These are phyloP conservation scores for Discostella stelligeroides DNA, from an alignment of 108 stramenopile species.

Conservation along the genomic window DNA sequence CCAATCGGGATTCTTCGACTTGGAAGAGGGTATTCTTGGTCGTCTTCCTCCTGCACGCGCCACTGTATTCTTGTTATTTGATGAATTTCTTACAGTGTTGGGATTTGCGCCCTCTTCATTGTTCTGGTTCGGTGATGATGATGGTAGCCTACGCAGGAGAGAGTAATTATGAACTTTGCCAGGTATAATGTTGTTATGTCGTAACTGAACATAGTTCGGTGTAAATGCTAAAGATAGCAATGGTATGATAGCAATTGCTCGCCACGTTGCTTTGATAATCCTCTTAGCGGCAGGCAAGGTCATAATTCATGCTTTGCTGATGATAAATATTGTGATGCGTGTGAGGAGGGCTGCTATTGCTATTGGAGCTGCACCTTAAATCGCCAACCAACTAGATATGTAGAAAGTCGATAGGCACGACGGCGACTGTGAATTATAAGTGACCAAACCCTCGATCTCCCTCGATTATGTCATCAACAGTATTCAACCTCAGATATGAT, in stretches of 20 bases:
- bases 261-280: background rate
- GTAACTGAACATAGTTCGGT: background rate
- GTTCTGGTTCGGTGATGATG: slow-evolving; percentile 3
- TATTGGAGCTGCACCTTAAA: no score
- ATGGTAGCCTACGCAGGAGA: background rate
- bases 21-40: slow-evolving; percentile 3
- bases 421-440: no score
- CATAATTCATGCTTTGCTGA: no score
- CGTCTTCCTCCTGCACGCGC: slow-evolving; percentile 40
- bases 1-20: background rate
- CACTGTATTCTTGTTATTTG: slow-evolving; percentile 4
- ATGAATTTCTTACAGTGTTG: background rate
- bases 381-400: no score
- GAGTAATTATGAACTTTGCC: background rate
- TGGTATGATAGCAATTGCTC: slow-evolving; percentile 7
- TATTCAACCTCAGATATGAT: no score
- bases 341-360: no score
- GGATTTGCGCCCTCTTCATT: background rate
- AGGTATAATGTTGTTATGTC: background rate
- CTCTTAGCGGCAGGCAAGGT: background rate
- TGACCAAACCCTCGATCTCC: no score
- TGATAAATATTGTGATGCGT: no score
- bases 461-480: no score
- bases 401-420: no score
- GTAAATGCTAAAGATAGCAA: background rate